These are phyloP conservation scores for Dryadomyces quercivorus DNA, from an alignment of 2,329 filamentous ascomycete species.

Conservation along the genomic window DNA sequence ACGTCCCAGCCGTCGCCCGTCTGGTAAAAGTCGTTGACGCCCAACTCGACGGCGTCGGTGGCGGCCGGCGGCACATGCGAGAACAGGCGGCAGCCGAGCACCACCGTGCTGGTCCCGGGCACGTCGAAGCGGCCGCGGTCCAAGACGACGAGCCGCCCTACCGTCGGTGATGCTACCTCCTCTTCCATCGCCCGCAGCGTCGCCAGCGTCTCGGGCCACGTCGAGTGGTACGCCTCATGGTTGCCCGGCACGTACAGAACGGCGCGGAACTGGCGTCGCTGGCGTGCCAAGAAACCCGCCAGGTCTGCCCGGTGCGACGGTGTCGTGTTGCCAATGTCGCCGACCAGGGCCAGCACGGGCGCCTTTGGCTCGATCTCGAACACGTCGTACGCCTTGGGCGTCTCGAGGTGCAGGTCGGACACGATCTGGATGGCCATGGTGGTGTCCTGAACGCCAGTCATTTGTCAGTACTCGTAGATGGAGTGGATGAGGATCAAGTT, in stretches of 20 bases:
- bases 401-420: slow-evolving; percentile 47
- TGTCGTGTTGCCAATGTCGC: slow-evolving; percentile 37
- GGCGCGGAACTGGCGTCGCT: slow-evolving; percentile 33
- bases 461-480: too few species aligned
- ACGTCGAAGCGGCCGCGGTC: slow-evolving; percentile 18
- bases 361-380: slow-evolving; percentile 35
- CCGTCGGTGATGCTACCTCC: slow-evolving; percentile 7
- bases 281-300: slow-evolving; percentile 31
- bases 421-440: slow-evolving; percentile 30
- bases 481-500: too few species aligned
- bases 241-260: slow-evolving; percentile 44
- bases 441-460: neutral
- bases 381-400: slow-evolving; percentile 28
- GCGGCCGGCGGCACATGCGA: slow-evolving; percentile 29
- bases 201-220: slow-evolving; percentile 20
- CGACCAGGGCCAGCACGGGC: slow-evolving; percentile 40
- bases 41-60: slow-evolving; percentile 23
- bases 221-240: slow-evolving; percentile 39
- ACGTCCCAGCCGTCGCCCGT: slow-evolving; percentile 21
- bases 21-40: slow-evolving; percentile 39
- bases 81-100: slow-evolving; percentile 32
- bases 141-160: slow-evolving; percentile 24
- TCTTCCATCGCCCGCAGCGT: slow-evolving; percentile 21
- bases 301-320: slow-evolving; percentile 26
- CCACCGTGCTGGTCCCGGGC: slow-evolving; percentile 13